phyloP scores from a whole-genome alignment of 2,329 filamentous ascomycete genomes.

The Penicillium sp. region DNA sequence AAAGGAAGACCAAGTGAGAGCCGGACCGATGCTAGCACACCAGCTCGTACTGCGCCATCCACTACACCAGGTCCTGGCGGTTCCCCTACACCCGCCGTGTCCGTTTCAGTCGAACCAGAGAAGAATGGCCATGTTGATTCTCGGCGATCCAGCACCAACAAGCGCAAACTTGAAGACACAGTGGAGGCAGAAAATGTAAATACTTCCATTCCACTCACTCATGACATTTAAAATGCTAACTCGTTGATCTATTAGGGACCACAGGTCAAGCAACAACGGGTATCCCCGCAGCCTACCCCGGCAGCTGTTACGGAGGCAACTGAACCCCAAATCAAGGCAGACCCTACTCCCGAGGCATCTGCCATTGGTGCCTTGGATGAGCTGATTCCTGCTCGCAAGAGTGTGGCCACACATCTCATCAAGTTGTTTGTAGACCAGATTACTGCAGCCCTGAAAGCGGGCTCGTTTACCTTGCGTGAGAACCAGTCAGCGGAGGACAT shows the following conservation, averaged over 20 bases:
- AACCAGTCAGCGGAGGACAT: slow-evolving; percentile 63
- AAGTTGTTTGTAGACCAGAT: slow-evolving; percentile 68
- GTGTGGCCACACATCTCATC: slow-evolving; percentile 66
- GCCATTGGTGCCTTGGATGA: slow-evolving; percentile 43
- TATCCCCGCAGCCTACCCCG: slow-evolving; percentile 30
- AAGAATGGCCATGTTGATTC: slow-evolving; percentile 29
- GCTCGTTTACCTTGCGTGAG: slow-evolving; percentile 61
- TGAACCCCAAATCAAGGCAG: slow-evolving; percentile 33
- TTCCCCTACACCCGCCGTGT: slow-evolving; percentile 23
- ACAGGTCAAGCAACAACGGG: slow-evolving; percentile 42
- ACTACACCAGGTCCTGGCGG: slow-evolving; percentile 26
- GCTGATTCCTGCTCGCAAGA: slow-evolving; percentile 62
- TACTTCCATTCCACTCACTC: neutral
- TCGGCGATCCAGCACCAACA: slow-evolving; percentile 36
- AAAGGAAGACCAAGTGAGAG: slow-evolving; percentile 64
- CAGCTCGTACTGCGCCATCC: slow-evolving; percentile 31
- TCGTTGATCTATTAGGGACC: slow-evolving; percentile 32
- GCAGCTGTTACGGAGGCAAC: slow-evolving; percentile 25
- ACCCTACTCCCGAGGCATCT: slow-evolving; percentile 32
- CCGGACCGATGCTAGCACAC: slow-evolving; percentile 47
- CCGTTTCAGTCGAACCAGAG: slow-evolving; percentile 26
- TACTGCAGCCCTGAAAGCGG: slow-evolving; percentile 63
- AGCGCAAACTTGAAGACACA: slow-evolving; percentile 46
- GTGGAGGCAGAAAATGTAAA: slow-evolving; percentile 37
- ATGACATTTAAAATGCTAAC: slow-evolving; percentile 24